Conservation (phyloP, 768 basidiomycete species). For the Pleurotus platypus region DNA sequence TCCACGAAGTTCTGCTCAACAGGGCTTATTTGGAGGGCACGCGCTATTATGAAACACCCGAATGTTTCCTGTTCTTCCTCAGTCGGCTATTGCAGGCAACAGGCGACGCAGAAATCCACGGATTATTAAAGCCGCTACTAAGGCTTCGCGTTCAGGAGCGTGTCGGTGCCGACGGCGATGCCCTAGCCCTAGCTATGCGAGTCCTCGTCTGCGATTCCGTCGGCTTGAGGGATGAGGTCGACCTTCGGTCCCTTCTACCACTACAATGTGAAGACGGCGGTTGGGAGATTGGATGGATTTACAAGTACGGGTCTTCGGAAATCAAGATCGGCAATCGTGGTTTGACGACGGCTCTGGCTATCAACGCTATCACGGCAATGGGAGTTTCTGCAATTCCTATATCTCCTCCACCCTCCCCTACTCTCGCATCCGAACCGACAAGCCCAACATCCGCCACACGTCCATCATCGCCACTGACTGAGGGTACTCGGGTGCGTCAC, state of each 20-base stretch:
- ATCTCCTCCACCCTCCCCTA: slow-evolving; percentile 5
- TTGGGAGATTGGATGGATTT: slow-evolving; percentile 54
- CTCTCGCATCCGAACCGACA: background rate
- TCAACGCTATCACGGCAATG: slow-evolving; percentile 42
- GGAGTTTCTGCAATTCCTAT: slow-evolving; percentile 4
- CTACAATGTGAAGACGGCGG: slow-evolving; percentile 54
- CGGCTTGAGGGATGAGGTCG: slow-evolving; percentile 38
- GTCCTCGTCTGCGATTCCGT: slow-evolving; percentile 40
- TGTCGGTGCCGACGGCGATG: slow-evolving; percentile 44
- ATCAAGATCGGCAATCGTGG: slow-evolving; percentile 53
- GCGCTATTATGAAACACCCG: slow-evolving; percentile 48
- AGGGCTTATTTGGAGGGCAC: slow-evolving; percentile 55
- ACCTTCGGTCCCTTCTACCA: slow-evolving; percentile 39
- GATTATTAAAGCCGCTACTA: slow-evolving; percentile 34
- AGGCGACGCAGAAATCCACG: slow-evolving; percentile 30
- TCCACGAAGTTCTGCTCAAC: slow-evolving; percentile 43
- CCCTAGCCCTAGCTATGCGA: slow-evolving; percentile 56
- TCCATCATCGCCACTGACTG: slow-evolving; percentile 1
- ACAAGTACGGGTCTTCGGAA: slow-evolving; percentile 47
- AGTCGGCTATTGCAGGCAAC: slow-evolving; percentile 37
- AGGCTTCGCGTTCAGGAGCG: slow-evolving; percentile 45
- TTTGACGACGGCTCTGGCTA: slow-evolving; percentile 48
- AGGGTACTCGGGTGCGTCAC: slow-evolving; percentile 13
- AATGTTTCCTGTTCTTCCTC: slow-evolving; percentile 52
- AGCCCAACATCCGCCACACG: slow-evolving; percentile 7